A percentile compares a stretch with the other conserved stretches of the same genome.
Conservation (phyloP, 2,329 filamentous ascomycete genomes). For the Colletotrichum tofieldiae region DNA sequence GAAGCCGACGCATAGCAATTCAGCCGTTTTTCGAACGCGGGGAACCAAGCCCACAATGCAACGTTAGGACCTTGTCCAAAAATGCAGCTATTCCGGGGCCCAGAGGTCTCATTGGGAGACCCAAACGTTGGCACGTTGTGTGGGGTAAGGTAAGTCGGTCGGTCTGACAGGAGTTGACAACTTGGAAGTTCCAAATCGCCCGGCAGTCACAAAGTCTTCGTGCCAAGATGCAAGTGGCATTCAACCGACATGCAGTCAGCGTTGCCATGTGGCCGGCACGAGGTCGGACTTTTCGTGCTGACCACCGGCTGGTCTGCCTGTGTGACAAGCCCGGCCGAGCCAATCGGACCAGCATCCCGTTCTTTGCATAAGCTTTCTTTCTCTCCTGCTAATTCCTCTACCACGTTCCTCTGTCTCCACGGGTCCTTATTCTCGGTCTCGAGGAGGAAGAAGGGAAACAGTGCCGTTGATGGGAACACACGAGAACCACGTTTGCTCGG, state of each 20-base stretch:
- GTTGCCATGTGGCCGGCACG: not conserved
- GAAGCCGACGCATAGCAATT: not conserved
- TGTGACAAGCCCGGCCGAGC: too few species aligned
- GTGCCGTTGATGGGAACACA: too few species aligned
- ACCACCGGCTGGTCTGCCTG: not conserved
- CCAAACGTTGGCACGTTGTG: not conserved
- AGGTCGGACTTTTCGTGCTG: not conserved
- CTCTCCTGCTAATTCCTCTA: too few species aligned
- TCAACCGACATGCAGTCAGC: slow-evolving; percentile 15
- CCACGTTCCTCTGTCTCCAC: too few species aligned
- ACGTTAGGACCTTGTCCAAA: slow-evolving; percentile 4
- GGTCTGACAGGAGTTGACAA: not conserved
- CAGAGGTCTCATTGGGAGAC: not conserved
- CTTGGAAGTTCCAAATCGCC: not conserved
- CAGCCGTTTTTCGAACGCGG: slow-evolving; percentile 16
- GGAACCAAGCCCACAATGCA: not conserved
- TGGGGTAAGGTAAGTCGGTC: not conserved
- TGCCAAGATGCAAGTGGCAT: slow-evolving; percentile 21
- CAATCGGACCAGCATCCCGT: too few species aligned
- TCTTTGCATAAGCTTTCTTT: too few species aligned
- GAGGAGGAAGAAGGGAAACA: too few species aligned
- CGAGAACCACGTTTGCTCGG: too few species aligned
- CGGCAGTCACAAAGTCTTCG: not conserved
- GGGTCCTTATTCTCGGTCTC: too few species aligned
- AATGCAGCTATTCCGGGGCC: not conserved